These are phyloP conservation scores for Mycena metata DNA, from an alignment of 768 basidiomycete genomes.

Conservation along the genomic window DNA sequence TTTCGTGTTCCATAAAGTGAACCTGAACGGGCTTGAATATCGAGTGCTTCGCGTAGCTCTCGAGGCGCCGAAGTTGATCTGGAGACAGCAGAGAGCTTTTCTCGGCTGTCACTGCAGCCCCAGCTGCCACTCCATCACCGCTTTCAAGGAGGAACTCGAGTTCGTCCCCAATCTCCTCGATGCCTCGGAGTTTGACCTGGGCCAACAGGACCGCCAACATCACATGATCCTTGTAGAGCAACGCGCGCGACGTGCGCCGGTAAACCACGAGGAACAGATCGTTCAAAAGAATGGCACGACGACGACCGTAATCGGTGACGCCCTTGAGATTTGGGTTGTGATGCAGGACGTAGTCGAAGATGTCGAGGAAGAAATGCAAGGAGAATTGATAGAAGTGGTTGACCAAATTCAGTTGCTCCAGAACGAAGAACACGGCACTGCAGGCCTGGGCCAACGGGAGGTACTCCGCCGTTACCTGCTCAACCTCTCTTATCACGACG, in stretches of 20 bases:
- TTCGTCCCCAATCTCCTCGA: slow-evolving; percentile 87
- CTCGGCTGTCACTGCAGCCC: slow-evolving; percentile 48
- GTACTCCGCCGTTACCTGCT: slow-evolving; percentile 95
- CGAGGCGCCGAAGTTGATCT: slow-evolving; percentile 79
- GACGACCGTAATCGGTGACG: slow-evolving; percentile 77
- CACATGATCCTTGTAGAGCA: slow-evolving; percentile 91
- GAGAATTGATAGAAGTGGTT: slow-evolving; percentile 99
- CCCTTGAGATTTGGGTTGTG: slow-evolving; percentile 91
- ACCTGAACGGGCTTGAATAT: slow-evolving; percentile 83
- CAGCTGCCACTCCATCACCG: slow-evolving; percentile 71
- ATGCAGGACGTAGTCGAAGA: slow-evolving; percentile 95
- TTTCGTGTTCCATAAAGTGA: slow-evolving; percentile 71
- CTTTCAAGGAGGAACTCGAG: slow-evolving; percentile 94
- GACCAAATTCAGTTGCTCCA: slow-evolving; percentile 93
- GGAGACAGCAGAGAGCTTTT: slow-evolving; percentile 67
- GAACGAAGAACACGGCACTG: slow-evolving; percentile 96
- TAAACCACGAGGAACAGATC: slow-evolving; percentile 93
- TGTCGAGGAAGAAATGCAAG: slow-evolving; percentile 96
- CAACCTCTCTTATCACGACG: slow-evolving; percentile 94
- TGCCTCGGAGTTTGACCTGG: slow-evolving; percentile 86
- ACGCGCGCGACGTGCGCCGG: slow-evolving; percentile 88
- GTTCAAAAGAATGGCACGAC: slow-evolving; percentile 84
- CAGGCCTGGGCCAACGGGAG: slow-evolving; percentile 95
- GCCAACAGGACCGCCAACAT: slow-evolving; percentile 92
- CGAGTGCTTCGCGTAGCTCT: slow-evolving; percentile 76